Evolutionary conservation across 768 basidiomycete species (phyloP).

Genomic region (Termitomyces titanicus): DNA sequence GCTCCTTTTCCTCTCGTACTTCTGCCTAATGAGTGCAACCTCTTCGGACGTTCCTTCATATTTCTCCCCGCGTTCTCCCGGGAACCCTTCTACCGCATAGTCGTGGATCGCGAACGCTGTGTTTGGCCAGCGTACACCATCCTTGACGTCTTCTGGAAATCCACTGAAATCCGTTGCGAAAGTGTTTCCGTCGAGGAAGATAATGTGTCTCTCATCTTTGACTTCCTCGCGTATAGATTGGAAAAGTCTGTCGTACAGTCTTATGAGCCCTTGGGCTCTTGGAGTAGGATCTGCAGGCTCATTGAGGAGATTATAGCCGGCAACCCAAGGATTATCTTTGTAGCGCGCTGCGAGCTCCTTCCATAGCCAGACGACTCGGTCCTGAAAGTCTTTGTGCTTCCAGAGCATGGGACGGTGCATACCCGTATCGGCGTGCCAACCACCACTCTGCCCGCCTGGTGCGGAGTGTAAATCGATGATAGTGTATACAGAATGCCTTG

Average conservation of each 20-base stretch:
- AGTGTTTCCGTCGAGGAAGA: constrained; percentile 86
- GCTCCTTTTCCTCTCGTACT: constrained; percentile 68
- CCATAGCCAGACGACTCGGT: constrained; percentile 76
- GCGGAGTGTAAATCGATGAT: constrained; percentile 79
- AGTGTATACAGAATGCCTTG: constrained; percentile 71
- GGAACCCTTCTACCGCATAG: constrained; percentile 71
- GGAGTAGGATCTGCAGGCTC: constrained; percentile 67
- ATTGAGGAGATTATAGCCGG: constrained; percentile 83
- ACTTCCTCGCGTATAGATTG: constrained; percentile 73
- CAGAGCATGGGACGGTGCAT: constrained; percentile 70
- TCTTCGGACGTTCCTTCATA: constrained; percentile 57
- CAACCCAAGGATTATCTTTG: constrained; percentile 74
- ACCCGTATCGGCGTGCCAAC: constrained; percentile 79
- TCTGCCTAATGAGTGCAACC: constrained; percentile 42
- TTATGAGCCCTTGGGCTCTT: constrained; percentile 59
- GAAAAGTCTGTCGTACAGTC: constrained; percentile 66
- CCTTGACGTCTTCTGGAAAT: constrained; percentile 53
- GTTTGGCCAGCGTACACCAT: constrained; percentile 57
- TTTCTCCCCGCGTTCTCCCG: constrained; percentile 42
- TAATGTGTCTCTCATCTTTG: constrained; percentile 56
- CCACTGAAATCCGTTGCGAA: constrained; percentile 72
- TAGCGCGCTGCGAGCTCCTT: constrained; percentile 70
- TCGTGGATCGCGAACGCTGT: constrained; percentile 78
- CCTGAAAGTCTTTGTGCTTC: constrained; percentile 83
- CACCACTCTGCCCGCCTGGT: constrained; percentile 69